These are phyloP conservation scores for Apium graveolens DNA, from an alignment of 129 eudicot genomes.

Conservation along the genomic window DNA sequence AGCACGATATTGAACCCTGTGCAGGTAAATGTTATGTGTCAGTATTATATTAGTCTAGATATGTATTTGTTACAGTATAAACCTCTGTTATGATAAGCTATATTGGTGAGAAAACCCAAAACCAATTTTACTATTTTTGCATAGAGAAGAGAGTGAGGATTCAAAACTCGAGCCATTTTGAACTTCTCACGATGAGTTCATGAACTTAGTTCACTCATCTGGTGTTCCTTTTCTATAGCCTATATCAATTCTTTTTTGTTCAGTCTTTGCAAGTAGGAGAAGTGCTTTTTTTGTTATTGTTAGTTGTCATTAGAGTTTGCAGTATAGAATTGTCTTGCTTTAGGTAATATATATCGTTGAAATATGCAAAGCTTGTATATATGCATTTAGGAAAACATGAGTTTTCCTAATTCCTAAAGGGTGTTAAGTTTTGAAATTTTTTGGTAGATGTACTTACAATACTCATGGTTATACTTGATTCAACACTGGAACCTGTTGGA, in stretches of 20 bases:
- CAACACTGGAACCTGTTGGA: neutral
- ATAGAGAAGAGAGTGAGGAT: neutral
- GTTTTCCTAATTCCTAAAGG: neutral
- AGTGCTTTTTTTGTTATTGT: neutral
- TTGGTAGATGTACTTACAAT: neutral
- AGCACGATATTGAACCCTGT: slow-evolving; percentile 74
- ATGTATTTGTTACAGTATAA: neutral
- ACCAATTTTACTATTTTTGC: neutral
- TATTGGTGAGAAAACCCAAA: neutral
- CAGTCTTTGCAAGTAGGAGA: neutral
- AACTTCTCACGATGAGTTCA: neutral
- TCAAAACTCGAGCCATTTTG: neutral
- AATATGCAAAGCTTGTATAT: neutral
- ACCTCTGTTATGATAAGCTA: neutral
- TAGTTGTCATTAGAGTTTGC: neutral
- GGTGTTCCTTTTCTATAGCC: neutral
- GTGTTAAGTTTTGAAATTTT: neutral
- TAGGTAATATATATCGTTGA: neutral
- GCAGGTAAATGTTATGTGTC: slow-evolving; percentile 37
- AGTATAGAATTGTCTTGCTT: too few species aligned
- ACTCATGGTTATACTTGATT: neutral
- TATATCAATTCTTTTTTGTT: neutral
- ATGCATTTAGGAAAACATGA: neutral
- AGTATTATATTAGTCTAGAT: neutral
- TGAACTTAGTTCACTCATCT: neutral